phyloP scores from a whole-genome alignment of 345 rosid genomes.

The Populus pruinosa region DNA sequence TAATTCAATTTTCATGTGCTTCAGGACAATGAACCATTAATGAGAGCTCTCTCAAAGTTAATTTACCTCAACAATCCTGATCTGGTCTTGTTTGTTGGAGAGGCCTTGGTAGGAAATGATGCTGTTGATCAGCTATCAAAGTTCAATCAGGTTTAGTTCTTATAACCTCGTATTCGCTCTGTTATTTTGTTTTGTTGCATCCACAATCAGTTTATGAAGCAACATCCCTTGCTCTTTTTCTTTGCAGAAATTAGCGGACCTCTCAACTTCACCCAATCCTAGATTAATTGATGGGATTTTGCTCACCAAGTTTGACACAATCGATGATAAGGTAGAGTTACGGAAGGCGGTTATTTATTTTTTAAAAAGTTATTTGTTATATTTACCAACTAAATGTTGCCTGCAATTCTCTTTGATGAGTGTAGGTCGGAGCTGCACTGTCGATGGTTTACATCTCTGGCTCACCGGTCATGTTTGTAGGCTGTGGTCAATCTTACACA shows the following conservation, averaged over 20 bases:
- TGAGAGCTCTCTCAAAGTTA: slow-evolving; percentile 97
- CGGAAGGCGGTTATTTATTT: not conserved
- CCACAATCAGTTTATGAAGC: slow-evolving; percentile 6
- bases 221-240: not conserved
- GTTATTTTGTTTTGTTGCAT: not conserved
- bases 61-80: slow-evolving; percentile 80
- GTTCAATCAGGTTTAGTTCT: slow-evolving; percentile 73
- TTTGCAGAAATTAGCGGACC: slow-evolving; percentile 80
- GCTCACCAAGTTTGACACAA: slow-evolving; percentile 93
- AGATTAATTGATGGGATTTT: slow-evolving; percentile 89
- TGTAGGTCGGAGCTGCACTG: slow-evolving; percentile 94
- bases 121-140: slow-evolving; percentile 94
- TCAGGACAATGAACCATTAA: slow-evolving; percentile 93
- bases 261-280: slow-evolving; percentile 67
- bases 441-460: slow-evolving; percentile 97
- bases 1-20: not conserved
- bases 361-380: not conserved
- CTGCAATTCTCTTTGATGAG: not conserved
- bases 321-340: slow-evolving; percentile 79
- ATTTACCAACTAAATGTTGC: not conserved
- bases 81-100: slow-evolving; percentile 95
- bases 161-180: not conserved
- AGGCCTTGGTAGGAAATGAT: slow-evolving; percentile 97
- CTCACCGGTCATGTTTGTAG: slow-evolving; percentile 98
- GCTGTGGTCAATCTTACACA: slow-evolving; percentile 95